Conservation (phyloP, 2,329 filamentous ascomycete genomes). For the Fusarium tuaranense region DNA sequence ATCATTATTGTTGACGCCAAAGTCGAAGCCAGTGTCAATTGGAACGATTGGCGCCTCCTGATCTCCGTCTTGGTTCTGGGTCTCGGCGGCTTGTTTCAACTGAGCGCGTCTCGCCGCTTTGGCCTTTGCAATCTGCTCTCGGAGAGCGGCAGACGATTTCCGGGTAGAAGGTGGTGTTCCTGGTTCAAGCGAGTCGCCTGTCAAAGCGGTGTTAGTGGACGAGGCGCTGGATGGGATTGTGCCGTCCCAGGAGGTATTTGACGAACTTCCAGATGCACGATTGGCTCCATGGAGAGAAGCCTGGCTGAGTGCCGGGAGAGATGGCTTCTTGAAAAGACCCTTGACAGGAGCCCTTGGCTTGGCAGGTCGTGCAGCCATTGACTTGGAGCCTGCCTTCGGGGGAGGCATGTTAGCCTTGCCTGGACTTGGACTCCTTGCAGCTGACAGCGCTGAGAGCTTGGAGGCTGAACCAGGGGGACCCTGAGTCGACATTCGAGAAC, state of each 20-base stretch:
- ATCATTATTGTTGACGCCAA: constrained; percentile 67
- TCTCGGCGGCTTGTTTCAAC: constrained; percentile 49
- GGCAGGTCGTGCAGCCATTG: constrained; percentile 57
- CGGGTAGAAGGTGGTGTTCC: constrained; percentile 46
- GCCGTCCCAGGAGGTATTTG: constrained; percentile 46
- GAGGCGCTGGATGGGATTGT: constrained; percentile 41
- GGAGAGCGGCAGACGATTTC: constrained; percentile 83
- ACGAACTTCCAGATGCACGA: constrained; percentile 32
- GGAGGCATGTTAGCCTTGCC: constrained; percentile 50
- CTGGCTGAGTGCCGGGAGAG: constrained; percentile 55
- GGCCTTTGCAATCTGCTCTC: constrained; percentile 93
- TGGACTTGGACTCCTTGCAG: constrained; percentile 53
- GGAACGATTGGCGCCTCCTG: constrained; percentile 56
- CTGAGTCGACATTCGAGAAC: constrained; percentile 37
- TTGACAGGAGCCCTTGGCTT: constrained; percentile 66
- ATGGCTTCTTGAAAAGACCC: constrained; percentile 67
- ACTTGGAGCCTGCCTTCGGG: constrained; percentile 60
- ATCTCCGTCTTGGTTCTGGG: constrained; percentile 8
- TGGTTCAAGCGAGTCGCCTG: constrained; percentile 25
- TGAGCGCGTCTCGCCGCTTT: constrained; percentile 80
- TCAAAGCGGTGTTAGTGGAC: constrained; percentile 23
- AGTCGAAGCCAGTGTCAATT: constrained; percentile 57
- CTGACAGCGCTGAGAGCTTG: constrained; percentile 41
- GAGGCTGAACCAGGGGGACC: constrained; percentile 39
- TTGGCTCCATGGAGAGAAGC: constrained; percentile 26